Base-by-base conservation (phyloP, 1,284 basidiomycete genomes). In the Ganoderma meredithae region DNA sequence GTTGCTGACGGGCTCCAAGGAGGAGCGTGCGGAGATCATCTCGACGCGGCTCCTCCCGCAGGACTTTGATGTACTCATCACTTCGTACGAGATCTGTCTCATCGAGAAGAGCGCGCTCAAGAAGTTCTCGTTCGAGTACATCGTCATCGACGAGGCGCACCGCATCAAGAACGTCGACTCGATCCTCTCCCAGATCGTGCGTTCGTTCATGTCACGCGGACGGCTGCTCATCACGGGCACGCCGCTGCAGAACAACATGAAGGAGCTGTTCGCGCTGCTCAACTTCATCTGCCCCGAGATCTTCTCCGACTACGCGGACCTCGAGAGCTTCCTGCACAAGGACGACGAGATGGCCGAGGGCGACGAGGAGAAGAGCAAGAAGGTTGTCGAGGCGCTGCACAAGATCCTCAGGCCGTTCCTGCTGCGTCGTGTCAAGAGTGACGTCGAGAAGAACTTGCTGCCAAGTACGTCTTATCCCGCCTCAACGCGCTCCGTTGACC, bases 161-260 rank as follows among this genome's bases (percentile, higher is more conserved):
- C 93, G 97, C 47, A 99, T 99, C 88, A 99, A 99, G 85, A 99
- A 99, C 76, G 96, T 97, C 76, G 96, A 99, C 79, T 98, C 96
- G 39, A 93, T 99, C 76, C 88, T 99, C 13, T 93, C 93, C 19
- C 96, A 99, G 81, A 98, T 99, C 76, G 96, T 99, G 64, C 90
- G 97, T 70, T 86, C 93, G 3, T 99, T 99, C 82, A 90, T 90
- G 74, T 95, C 93, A 58, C 90, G 97, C 53, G 95, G 95, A 1
- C 86, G 98, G 43, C 83, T 99, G 66, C 85, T 99, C 64, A 99
- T 99, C 77, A 99, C 97, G 0, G 98, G 97, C 43, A 99, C 97
- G 17, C 98, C 97, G 0, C 84, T 99, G 60, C 98, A 98, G 81
- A 99, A 99, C 83, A 99, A 95, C 81, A 82, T 99, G 77, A 97